Conservation (phyloP, 768 basidiomycete genomes). For the Mycena polygramma region DNA sequence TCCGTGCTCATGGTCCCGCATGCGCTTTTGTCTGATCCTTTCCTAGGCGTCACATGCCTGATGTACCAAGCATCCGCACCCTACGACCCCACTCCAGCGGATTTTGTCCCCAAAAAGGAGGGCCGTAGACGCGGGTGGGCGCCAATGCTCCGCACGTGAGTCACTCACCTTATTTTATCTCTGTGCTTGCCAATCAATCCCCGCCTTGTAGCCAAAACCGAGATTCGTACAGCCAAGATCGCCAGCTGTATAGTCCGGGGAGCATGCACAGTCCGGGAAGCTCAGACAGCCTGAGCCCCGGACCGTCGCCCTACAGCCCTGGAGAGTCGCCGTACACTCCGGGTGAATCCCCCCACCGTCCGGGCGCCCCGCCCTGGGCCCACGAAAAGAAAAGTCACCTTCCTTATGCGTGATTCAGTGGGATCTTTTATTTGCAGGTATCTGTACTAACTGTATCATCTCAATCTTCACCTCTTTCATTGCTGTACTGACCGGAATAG, state of each 20-base stretch:
- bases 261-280: neutral
- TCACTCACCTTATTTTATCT: neutral
- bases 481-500: neutral
- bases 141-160: conserved; percentile 1
- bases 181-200: neutral
- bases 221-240: too few species aligned
- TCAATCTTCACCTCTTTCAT: neutral
- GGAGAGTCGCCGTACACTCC: neutral
- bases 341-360: neutral
- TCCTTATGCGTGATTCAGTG: neutral
- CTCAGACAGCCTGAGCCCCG: neutral
- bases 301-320: neutral
- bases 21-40: neutral
- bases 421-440: too few species aligned
- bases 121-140: neutral
- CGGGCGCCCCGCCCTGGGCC: neutral
- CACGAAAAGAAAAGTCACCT: conserved; percentile 17
- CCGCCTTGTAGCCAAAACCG: neutral
- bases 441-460: neutral
- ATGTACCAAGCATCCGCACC: conserved; percentile 31
- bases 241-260: too few species aligned
- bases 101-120: neutral
- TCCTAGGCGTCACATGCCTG: conserved; percentile 32
- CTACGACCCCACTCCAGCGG: conserved; percentile 5
- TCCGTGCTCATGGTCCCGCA: neutral